Base-by-base conservation (phyloP, 176 grass and related monocot genomes). In the Areca catechu region DNA sequence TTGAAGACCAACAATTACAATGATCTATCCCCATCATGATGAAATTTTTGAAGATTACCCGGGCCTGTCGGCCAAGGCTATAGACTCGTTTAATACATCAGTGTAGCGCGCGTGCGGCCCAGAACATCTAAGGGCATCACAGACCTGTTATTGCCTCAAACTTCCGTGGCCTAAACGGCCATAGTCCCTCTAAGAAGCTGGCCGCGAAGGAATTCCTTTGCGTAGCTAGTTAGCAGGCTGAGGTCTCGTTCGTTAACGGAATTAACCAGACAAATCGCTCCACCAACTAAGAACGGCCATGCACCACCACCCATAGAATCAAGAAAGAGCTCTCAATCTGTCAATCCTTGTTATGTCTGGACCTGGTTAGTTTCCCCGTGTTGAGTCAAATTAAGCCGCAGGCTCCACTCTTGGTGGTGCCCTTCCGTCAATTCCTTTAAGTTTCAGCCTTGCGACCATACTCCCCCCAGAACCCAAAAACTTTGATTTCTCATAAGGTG, bases 141-240 rank as follows among this genome's bases (percentile, higher is more conserved):
- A 77, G 73, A 86, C 83, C 73, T 86, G 21, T 65, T 65, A 69
- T 69, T 69, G 66, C 51, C 66, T 69, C 66, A 69, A 69, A 69
- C 52, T 69, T 69, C 19, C 53, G 20, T 69, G 52, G 53, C 66
- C 66, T 69, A 57, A 56, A 23, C 28, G 28, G 66, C 53, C 53
- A 69, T 69, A 69, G 66, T 69, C 66, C 66, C 66, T 69, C 51
- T 69, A 69, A 57, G 66, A 69, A 69, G 66, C 53, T 69, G 15
- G 53, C 20, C 29, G 7, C 19, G 30, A 20, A 69, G 54, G 66
- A 54, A 69, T 69, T 53, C 66, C 74, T 90, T 75, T 50, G 67
- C 82, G 75, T 82, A 82, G 88, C 82, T 89, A 89, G 76, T 89
- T 89, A 89, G 76, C 48, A 89, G 63, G 80, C 67, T 83, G 50